Evolutionary conservation across 345 rosid genomes (phyloP), one percentile per base, ranked within the genome.

Genomic region (Pistacia vera): DNA sequence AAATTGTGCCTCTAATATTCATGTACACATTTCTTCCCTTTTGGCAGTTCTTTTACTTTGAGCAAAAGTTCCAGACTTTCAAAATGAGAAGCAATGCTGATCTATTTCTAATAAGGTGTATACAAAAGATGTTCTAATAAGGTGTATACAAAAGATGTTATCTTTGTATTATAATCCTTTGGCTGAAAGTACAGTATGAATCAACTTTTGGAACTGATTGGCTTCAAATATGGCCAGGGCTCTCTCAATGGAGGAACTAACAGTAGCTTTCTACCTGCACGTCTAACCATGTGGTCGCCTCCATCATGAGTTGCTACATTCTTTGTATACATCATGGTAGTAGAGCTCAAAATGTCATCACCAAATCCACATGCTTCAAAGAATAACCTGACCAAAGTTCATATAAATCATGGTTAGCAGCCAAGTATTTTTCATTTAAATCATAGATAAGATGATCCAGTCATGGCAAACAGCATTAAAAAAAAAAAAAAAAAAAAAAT

Each of bases 361-460:
- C 88, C 88, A 87, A 93, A 95, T 69, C 97, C 98, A 81, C 97
- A 93, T 1, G 96, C 92, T 82, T 86, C 70, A 74, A 96, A 96
- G 89, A 96, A 93, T 63, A 86, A 77, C 88, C 98, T 95, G 80
- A 59, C 28, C 63, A 56, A 78, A 69, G 59, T 17, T 30, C 30
- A 36, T n/a, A 30, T 3, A 78, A 36, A 78, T 61, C 55, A 61
- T 16, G 72, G 49, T 68, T 20, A 48, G n/a, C 11, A 63, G 58
- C 20, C 28, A 51, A 9, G 3, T 11, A 52, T 41, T 76, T 79
- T 20, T 44, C 33, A 10, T 72, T 33, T 41, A 63, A 17, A 48
- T 57, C 63, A 54, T 30, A 18, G 28, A 35, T 41, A 41, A 41
- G 46, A 70, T 30, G 10, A 79, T 66, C 20, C 33, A 2, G 55